phyloP scores from a whole-genome alignment of 1,139 yeast genomes.

The Blastobotrys petasosporus region DNA sequence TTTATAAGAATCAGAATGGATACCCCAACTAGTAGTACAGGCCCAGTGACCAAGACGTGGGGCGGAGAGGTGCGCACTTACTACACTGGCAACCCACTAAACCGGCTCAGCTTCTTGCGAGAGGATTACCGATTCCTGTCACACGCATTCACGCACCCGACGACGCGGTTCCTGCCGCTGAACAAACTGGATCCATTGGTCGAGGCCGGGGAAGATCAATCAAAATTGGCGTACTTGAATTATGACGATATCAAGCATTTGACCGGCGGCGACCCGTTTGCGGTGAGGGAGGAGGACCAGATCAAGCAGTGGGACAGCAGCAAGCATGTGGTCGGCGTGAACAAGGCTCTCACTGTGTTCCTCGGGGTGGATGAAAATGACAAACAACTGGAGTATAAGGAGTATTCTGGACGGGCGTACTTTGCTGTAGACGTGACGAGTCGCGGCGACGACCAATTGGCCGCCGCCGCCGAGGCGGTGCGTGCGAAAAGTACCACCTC shows the following conservation, averaged over 20 bases:
- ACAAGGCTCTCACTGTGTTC: conserved; percentile 47
- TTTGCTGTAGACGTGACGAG: conserved; percentile 66
- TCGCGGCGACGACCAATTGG: conserved; percentile 20
- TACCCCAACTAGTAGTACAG: too few relatives aligned
- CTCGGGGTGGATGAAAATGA: conserved; percentile 57
- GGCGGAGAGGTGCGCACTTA: conserved; percentile 18
- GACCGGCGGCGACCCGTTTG: conserved; percentile 34
- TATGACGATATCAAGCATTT: conserved; percentile 22
- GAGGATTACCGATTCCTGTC: conserved; percentile 57
- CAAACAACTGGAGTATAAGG: conserved; percentile 32
- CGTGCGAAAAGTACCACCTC: conserved; percentile 12
- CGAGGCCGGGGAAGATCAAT: neutral
- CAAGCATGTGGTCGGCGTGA: conserved; percentile 36
- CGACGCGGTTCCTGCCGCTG: conserved; percentile 55
- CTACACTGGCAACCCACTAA: conserved; percentile 35
- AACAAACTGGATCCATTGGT: conserved; percentile 32
- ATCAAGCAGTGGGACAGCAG: conserved; percentile 30
- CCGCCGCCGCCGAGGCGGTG: conserved; percentile 13
- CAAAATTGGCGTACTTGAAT: conserved; percentile 17
- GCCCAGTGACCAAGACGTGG: conserved; percentile 18
- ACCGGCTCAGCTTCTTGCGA: conserved; percentile 74
- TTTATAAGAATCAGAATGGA: neutral
- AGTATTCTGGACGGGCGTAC: conserved; percentile 65
- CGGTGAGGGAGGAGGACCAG: conserved; percentile 23
- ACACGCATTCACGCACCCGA: conserved; percentile 45